Evolutionary conservation across 768 basidiomycete genomes (phyloP), one percentile per base, ranked within the genome.

Genomic region (Steccherinum ochraceum): DNA sequence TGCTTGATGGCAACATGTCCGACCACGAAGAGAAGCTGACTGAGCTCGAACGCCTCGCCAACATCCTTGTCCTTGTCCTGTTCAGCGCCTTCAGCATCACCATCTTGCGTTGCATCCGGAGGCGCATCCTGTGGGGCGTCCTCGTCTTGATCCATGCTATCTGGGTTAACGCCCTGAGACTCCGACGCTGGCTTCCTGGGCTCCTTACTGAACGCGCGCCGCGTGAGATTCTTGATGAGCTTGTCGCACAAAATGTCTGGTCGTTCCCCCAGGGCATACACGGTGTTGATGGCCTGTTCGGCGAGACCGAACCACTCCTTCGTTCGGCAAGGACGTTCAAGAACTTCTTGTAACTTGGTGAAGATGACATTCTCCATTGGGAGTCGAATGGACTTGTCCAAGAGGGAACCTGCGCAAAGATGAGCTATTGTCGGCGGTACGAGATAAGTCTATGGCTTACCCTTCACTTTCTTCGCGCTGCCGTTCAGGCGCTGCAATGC

Each of bases 1-100:
- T 99, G 95, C 67, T 97, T 98, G 69, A 98, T 91, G 11, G 95
- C 93, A 24, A 95, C 89, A 65, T 98, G 96, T 0, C 96, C 96
- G 18, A 97, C 93, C 35, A 92, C 80, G 63, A 98, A 98, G 23
- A 98, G 71, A n/a, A 99, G 76, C 64, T 98, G 94, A 57, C 87
- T 89, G 24, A 99, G 78, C 55, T 86, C 81, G 64, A 96, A 96
- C 3, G 87, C 83, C 50, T 93, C 89, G 0, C 88, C 89, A 0
- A 79, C 55, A 51, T 90, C 87, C 43, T 76, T 75, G 50, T 52
- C 55, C 43, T 76, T 75, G 50, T 52, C 55, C 39, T 52, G 50
- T 19, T 53, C 53, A 12, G 24, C 18, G 42, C 55, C 7, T 61
- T 58, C 25, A 66, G 59, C 10, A 7, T 35, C 30, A 7, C 19